phyloP scores from a whole-genome alignment of 108 stramenopile genomes.

The Nitzschia putrida region DNA sequence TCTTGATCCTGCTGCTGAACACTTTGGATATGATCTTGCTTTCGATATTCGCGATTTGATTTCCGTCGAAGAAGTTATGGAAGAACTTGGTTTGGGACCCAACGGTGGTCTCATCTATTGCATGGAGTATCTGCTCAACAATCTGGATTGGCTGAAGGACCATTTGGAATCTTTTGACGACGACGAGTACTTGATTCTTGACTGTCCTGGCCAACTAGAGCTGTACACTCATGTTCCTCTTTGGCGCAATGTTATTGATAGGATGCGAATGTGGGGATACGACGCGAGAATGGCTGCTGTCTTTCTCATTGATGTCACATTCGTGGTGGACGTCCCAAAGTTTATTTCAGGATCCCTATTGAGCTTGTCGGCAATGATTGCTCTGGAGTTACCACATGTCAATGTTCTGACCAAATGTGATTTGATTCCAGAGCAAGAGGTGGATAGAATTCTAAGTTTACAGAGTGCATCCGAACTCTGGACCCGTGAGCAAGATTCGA shows the following conservation, averaged over 20 bases:
- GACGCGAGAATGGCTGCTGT: slow-evolving; percentile 79
- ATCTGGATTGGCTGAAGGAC: slow-evolving; percentile 95
- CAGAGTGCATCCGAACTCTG: slow-evolving; percentile 81
- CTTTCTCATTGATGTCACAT: slow-evolving; percentile 94
- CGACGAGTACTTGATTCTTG: slow-evolving; percentile 96
- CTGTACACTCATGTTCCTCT: slow-evolving; percentile 97
- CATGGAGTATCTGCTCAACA: slow-evolving; percentile 97
- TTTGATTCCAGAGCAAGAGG: slow-evolving; percentile 76
- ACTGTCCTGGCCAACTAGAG: slow-evolving; percentile 98
- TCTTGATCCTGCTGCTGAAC: slow-evolving; percentile 97
- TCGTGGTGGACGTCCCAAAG: slow-evolving; percentile 69
- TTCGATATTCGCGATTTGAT: slow-evolving; percentile 95
- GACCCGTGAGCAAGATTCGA: slow-evolving; percentile 65
- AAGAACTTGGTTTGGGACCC: slow-evolving; percentile 93
- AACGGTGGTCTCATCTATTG: slow-evolving; percentile 98
- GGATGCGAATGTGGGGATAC: slow-evolving; percentile 86
- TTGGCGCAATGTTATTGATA: slow-evolving; percentile 86
- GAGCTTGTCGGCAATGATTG: slow-evolving; percentile 93
- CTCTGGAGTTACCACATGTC: slow-evolving; percentile 93
- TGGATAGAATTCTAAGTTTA: slow-evolving; percentile 73
- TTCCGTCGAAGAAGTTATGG: slow-evolving; percentile 96
- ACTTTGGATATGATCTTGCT: slow-evolving; percentile 85
- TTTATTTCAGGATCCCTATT: slow-evolving; percentile 92
- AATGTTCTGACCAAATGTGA: slow-evolving; percentile 97
- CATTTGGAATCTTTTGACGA: slow-evolving; percentile 85